Percentiles rank a stretch among this genome's conserved stretches.
These are phyloP conservation scores for Mortierella claussenii DNA, from an alignment of 192 early-diverging fungal species.

Conservation along the genomic window DNA sequence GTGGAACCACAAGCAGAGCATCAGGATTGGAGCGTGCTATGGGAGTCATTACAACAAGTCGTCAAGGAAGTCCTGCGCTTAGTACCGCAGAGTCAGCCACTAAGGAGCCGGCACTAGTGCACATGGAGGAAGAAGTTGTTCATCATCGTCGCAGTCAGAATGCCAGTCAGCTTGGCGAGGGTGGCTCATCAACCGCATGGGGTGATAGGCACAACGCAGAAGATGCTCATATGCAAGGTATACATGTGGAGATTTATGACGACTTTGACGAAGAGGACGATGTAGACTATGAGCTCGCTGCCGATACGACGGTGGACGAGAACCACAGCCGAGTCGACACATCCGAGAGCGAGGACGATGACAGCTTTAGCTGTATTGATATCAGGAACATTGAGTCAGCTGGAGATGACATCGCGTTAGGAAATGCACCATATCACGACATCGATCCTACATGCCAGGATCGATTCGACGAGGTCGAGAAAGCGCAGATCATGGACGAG, in stretches of 20 bases:
- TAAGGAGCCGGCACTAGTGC: slow-evolving; percentile 2
- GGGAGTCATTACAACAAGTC: slow-evolving; percentile 34
- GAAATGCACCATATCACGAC: slow-evolving; percentile 12
- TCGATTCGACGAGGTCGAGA: slow-evolving; percentile 24
- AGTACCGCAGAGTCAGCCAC: background rate
- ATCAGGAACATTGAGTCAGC: slow-evolving; percentile 56
- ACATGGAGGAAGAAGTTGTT: background rate
- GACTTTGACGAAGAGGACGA: slow-evolving; percentile 19
- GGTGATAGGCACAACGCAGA: too few species aligned
- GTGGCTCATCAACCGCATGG: too few species aligned
- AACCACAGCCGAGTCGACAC: background rate
- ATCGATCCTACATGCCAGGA: slow-evolving; percentile 21
- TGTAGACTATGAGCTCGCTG: slow-evolving; percentile 19
- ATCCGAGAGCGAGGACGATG: slow-evolving; percentile 38
- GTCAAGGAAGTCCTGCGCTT: slow-evolving; percentile 33
- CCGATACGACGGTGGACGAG: slow-evolving; percentile 25
- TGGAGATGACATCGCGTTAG: slow-evolving; percentile 37
- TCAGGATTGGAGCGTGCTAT: slow-evolving; percentile 12
- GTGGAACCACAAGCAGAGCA: background rate
- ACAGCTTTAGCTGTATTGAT: slow-evolving; percentile 46
- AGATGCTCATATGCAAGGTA: slow-evolving; percentile 1
- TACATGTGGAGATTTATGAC: slow-evolving; percentile 1
- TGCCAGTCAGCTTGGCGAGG: slow-evolving; percentile 7
- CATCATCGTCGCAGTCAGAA: background rate
- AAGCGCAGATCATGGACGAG: slow-evolving; percentile 21